Evolutionary conservation across 805 yeast genomes (phyloP).

Genomic region (Teunomyces atbi): DNA sequence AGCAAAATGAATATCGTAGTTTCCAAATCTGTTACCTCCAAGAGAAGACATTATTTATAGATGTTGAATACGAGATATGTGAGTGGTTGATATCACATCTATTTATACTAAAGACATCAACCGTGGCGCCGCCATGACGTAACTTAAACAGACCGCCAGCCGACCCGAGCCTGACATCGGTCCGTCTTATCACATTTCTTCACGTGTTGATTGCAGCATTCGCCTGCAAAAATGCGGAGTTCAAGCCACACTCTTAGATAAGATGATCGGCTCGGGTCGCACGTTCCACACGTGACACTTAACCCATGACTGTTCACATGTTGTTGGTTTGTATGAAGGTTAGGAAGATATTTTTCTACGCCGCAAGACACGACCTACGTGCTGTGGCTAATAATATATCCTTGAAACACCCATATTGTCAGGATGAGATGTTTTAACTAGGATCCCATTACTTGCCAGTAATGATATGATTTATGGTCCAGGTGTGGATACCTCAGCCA

Average conservation of each 20-base stretch:
- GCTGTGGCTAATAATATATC: no score
- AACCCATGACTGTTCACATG: no score
- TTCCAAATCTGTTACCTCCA: slow-evolving; percentile 22
- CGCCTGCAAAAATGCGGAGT: background rate
- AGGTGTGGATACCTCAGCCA: no score
- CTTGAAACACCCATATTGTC: no score
- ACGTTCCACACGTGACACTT: no score
- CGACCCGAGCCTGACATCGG: background rate
- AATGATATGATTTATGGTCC: no score
- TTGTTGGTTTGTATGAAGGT: no score
- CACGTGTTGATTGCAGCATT: slow-evolving; percentile 1
- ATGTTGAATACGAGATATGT: no score
- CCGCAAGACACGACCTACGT: no score
- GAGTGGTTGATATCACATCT: background rate
- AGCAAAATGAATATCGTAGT: slow-evolving; percentile 49
- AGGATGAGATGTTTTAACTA: background rate
- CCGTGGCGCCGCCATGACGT: background rate
- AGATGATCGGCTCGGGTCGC: background rate
- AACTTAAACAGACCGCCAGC: background rate
- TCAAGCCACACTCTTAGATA: background rate
- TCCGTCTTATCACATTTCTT: background rate
- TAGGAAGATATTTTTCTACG: no score
- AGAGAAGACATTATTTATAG: background rate
- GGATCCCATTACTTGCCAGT: no score
- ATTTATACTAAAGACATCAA: background rate